Conservation (phyloP, 495 filamentous ascomycete genomes). For the Filosporella fistucella region DNA sequence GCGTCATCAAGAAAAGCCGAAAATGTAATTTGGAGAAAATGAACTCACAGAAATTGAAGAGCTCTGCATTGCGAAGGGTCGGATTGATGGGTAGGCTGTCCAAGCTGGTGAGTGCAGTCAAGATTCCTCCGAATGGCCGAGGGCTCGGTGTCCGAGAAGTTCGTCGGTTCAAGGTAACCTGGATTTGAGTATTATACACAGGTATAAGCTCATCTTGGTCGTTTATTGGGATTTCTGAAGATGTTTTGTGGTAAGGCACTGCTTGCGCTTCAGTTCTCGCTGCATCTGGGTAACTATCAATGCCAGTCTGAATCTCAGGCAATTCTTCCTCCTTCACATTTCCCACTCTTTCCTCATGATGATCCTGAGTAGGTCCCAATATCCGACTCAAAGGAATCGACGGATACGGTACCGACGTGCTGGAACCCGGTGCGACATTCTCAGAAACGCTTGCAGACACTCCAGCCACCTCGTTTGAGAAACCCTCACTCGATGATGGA, state of each 20-base stretch:
- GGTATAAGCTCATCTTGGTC: neutral
- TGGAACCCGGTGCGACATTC: neutral
- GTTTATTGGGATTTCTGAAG: neutral
- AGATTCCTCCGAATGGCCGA: conserved; percentile 14
- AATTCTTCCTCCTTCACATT: no score
- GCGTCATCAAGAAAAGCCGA: neutral
- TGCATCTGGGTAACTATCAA: no score
- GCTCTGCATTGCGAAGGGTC: conserved; percentile 19
- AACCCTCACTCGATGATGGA: neutral
- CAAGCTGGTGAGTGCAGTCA: conserved; percentile 20
- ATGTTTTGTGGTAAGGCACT: neutral
- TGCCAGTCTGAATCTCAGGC: no score
- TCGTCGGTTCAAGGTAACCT: neutral
- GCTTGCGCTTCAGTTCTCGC: neutral
- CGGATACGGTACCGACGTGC: neutral
- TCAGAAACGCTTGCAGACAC: neutral
- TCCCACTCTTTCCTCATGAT: no score
- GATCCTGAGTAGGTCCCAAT: neutral
- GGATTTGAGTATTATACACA: neutral
- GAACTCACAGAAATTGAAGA: conserved; percentile 23
- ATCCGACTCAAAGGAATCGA: neutral
- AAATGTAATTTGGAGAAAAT: neutral
- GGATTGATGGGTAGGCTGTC: conserved; percentile 12
- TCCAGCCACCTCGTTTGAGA: neutral
- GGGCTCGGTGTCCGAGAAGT: neutral